A percentile compares a stretch with the other conserved stretches of the same genome.
Evolutionary conservation across 805 yeast species (phyloP).

Genomic region (Nakazawaea ernobii): DNA sequence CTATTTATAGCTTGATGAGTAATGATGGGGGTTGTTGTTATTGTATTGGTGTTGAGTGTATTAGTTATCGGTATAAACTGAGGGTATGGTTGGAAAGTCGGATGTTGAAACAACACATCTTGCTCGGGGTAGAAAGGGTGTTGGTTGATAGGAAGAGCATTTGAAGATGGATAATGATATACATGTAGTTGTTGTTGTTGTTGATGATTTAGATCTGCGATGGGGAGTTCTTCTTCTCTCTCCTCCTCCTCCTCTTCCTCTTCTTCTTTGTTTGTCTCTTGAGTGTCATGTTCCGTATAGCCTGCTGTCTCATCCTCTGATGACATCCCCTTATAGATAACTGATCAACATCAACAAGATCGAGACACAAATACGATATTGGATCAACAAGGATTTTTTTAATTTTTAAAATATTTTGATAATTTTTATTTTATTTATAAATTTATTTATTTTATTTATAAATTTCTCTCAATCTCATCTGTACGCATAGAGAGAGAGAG

Average conservation of each 20-base stretch:
- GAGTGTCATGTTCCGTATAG: not conserved
- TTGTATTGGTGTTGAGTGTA: not conserved
- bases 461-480: no score
- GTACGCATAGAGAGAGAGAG: no score
- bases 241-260: not conserved
- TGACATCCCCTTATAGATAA: not conserved
- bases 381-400: no score
- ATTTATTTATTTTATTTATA: no score
- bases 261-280: not conserved
- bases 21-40: not conserved
- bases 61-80: not conserved
- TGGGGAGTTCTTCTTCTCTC: not conserved
- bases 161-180: not conserved
- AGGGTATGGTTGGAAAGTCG: not conserved
- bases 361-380: no score
- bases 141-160: not conserved
- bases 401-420: no score
- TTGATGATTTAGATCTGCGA: not conserved
- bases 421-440: no score
- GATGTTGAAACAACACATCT: not conserved
- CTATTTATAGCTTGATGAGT: not conserved
- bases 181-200: not conserved
- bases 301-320: constrained; percentile 3
- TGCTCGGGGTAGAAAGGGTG: not conserved
- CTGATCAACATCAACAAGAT: not conserved